Base-by-base conservation (phyloP, 1,284 basidiomycete species). In the Sporisorium exsertum region DNA sequence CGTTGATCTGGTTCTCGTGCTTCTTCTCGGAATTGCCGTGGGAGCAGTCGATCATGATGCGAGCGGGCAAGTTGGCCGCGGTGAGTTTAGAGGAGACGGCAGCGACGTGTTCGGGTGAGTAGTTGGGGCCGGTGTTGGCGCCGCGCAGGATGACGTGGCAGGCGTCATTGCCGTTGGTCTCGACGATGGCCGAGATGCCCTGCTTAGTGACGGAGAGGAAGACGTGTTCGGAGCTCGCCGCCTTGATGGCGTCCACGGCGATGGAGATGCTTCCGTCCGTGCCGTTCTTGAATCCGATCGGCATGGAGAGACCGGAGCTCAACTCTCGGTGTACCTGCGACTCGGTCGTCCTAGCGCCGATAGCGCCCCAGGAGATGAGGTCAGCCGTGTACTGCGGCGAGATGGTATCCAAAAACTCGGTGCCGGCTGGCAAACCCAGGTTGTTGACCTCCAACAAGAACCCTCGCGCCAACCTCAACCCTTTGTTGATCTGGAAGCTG, bases 191-290 rank as follows among this genome's bases (percentile, higher is more conserved):
- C 2, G 81, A 81, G 45, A 86, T 84, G 72, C 93, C 95, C 72
- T 96, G 93, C 84, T 94, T 92, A 57, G 95, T 97, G 73, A 99
- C 95, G 83, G 95, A 95, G 90, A 99, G 94, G 89, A 99, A 99
- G 60, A 93, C 93, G 87, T 99, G 96, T 20, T 94, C 93, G 85
- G 94, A 92, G 7, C 91, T 92, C 13, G 94, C 91, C 0, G 94
- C 92, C 74, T 92, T 91, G 93, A 99, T 98, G 16, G 97, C 96
- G 87, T 99, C 96, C 61, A 99, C 92, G 5, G 96, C 95, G 37
- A 85, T 81, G 12, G 62, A 60, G 55, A 84, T 81, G 24, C 62
- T 65, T 0, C 84, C 84, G 40, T 85, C 84, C 5, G 84, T 89
- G 18, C 88, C 89, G 81, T 90, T 89, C 85, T 90, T 90, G 88